phyloP scores from a whole-genome alignment of 2,329 filamentous ascomycete genomes.

The Coccinonectria pachysandricola region DNA sequence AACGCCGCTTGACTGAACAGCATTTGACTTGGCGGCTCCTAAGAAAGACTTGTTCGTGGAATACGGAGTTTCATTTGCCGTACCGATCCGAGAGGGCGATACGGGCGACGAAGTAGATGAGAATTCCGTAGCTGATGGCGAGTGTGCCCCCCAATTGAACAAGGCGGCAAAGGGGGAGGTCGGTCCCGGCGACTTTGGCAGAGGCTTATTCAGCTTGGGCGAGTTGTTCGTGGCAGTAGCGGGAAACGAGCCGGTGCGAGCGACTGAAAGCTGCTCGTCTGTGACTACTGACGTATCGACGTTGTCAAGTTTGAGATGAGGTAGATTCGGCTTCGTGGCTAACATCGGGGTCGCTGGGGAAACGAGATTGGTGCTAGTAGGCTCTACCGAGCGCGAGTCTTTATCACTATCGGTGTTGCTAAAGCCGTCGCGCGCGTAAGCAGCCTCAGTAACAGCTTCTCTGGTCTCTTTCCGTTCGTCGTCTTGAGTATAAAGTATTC shows the following conservation, averaged over 20 bases:
- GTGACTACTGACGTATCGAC: constrained; percentile 24
- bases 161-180: constrained; percentile 39
- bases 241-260: constrained; percentile 17
- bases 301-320: constrained; percentile 40
- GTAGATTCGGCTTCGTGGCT: constrained; percentile 39
- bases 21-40: constrained; percentile 30
- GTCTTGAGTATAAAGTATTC: constrained; percentile 14
- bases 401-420: constrained; percentile 20
- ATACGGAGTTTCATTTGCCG: constrained; percentile 22
- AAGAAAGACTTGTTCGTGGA: constrained; percentile 21
- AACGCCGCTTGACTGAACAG: constrained; percentile 37
- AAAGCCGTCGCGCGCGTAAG: too few species aligned
- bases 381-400: constrained; percentile 11
- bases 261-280: constrained; percentile 16
- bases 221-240: constrained; percentile 17
- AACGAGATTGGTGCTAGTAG: constrained; percentile 29
- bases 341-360: constrained; percentile 36
- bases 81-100: constrained; percentile 30
- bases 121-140: constrained; percentile 38
- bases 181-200: constrained; percentile 43
- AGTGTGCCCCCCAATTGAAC: constrained; percentile 42
- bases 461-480: constrained; percentile 17
- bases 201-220: constrained; percentile 41
- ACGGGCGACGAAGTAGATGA: constrained; percentile 45
- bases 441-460: too few species aligned